Evolutionary conservation across 257 asterid genomes (phyloP).

Genomic region (Solanum pinnatisectum): DNA sequence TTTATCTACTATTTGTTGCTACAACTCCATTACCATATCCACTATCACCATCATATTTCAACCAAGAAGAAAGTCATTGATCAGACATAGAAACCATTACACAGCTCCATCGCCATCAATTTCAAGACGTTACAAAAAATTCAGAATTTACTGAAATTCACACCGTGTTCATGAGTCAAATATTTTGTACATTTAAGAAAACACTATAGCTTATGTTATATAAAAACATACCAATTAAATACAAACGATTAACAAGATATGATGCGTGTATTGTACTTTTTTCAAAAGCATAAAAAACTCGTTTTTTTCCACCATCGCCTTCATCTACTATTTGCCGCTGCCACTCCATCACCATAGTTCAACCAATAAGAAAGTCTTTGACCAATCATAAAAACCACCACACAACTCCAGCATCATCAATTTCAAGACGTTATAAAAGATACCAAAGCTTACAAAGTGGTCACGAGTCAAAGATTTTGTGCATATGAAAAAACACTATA

Average conservation of each 20-base stretch:
- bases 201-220: rapidly evolving
- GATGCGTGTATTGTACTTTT: background rate
- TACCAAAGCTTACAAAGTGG: rapidly evolving
- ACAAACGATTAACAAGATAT: background rate
- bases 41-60: background rate
- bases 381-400: background rate
- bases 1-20: background rate
- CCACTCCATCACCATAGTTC: background rate
- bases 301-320: background rate
- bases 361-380: rapidly evolving
- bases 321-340: background rate
- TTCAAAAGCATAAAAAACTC: background rate
- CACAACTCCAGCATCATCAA: rapidly evolving
- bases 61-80: background rate
- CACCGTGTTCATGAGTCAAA: background rate
- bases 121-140: background rate
- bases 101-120: background rate
- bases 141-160: rapidly evolving
- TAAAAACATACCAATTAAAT: background rate
- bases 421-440: background rate
- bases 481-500: background rate
- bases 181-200: rapidly evolving
- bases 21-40: background rate
- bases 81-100: background rate
- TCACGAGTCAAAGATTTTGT: background rate